These are phyloP conservation scores for Phytophthora rubi DNA, from an alignment of 352 stramenopile species.

Conservation along the genomic window DNA sequence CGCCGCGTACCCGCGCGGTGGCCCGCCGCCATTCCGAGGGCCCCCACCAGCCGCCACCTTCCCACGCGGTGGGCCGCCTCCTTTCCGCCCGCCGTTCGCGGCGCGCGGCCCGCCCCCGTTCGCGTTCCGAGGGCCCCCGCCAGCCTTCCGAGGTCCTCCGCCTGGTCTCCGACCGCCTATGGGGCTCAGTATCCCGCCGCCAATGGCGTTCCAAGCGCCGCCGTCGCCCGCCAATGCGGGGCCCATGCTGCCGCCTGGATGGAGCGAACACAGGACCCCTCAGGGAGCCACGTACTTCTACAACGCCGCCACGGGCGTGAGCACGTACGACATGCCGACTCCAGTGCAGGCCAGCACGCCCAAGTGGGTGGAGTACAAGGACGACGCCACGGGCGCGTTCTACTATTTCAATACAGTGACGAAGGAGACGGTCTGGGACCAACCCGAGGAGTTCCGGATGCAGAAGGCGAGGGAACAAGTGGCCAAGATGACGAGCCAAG, in stretches of 20 bases:
- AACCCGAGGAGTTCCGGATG: conserved; percentile 80
- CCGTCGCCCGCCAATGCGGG: conserved; percentile 16
- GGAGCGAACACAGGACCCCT: conserved; percentile 65
- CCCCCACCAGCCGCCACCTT: conserved; percentile 27
- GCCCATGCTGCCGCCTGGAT: conserved; percentile 49
- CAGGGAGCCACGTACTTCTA: conserved; percentile 71
- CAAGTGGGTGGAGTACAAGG: conserved; percentile 84
- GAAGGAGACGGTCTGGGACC: conserved; percentile 82
- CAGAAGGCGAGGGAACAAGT: conserved; percentile 76
- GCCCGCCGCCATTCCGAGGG: conserved; percentile 25
- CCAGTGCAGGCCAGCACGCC: neutral
- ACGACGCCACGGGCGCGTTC: conserved; percentile 64
- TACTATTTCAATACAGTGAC: conserved; percentile 88
- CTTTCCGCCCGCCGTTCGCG: conserved; percentile 38
- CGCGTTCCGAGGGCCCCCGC: conserved; percentile 29
- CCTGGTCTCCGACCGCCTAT: conserved; percentile 36
- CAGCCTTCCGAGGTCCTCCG: conserved; percentile 26
- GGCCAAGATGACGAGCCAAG: conserved; percentile 61
- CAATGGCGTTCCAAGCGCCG: conserved; percentile 35
- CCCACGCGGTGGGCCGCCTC: conserved; percentile 22
- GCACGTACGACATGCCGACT: conserved; percentile 60
- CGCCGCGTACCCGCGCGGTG: conserved; percentile 30
- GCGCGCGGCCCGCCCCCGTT: conserved; percentile 30
- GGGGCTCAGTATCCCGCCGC: conserved; percentile 22
- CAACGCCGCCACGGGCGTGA: conserved; percentile 61